Percentiles rank a stretch among this genome's conserved stretches.
These are phyloP conservation scores for Backusella macrospora DNA, from an alignment of 192 early-diverging fungal species.

Conservation along the genomic window DNA sequence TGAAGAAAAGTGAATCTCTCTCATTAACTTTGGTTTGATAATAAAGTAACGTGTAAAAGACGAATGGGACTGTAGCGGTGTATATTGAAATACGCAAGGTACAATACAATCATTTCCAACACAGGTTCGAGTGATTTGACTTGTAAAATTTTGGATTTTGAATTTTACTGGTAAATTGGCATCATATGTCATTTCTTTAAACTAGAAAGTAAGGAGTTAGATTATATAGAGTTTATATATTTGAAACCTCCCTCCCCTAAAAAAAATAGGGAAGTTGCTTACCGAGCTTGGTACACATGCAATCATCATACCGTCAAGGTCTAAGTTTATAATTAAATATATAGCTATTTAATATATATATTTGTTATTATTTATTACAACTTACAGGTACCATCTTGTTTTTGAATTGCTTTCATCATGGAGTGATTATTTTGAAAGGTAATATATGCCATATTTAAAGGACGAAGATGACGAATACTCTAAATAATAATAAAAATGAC, in stretches of 20 bases:
- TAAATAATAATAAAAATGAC: background rate
- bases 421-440: background rate
- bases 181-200: background rate
- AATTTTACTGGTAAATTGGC: background rate
- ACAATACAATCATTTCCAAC: background rate
- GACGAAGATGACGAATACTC: conserved; percentile 1
- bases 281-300: conserved; percentile 2
- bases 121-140: background rate
- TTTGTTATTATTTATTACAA: background rate
- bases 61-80: too few species aligned
- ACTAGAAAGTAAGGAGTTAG: background rate
- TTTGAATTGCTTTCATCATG: background rate
- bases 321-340: background rate
- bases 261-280: background rate
- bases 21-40: background rate
- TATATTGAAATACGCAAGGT: background rate
- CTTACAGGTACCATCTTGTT: background rate
- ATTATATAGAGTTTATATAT: background rate
- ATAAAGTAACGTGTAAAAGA: background rate
- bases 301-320: background rate
- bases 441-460: background rate
- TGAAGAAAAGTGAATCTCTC: background rate
- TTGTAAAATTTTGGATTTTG: background rate
- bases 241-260: too few species aligned
- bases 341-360: background rate